Evolutionary conservation across 139 green algal genomes (phyloP).

Genomic region (Picochlorum sp.): DNA sequence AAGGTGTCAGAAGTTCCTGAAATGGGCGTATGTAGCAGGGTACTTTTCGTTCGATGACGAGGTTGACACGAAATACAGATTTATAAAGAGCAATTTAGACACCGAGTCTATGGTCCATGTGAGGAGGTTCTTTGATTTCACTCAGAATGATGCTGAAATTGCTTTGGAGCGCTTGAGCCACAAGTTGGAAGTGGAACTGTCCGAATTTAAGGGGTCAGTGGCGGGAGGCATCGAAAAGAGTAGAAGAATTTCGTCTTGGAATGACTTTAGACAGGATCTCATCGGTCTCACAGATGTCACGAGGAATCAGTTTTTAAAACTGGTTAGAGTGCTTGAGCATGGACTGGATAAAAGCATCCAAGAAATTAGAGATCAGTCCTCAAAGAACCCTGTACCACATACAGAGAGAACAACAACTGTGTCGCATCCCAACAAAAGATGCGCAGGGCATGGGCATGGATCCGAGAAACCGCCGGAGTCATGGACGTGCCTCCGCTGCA

Average conservation of each 20-base stretch:
- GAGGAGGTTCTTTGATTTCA: slow-evolving; percentile 87
- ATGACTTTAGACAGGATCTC: slow-evolving; percentile 65
- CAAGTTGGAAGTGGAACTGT: slow-evolving; percentile 61
- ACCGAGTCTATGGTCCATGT: slow-evolving; percentile 17
- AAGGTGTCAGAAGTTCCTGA: slow-evolving; percentile 91
- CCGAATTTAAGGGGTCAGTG: slow-evolving; percentile 17
- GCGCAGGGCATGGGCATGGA: too few relatives aligned
- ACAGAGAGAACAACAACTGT: too few relatives aligned
- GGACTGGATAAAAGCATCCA: slow-evolving; percentile 9
- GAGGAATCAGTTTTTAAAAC: slow-evolving; percentile 76
- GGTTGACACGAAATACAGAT: slow-evolving; percentile 5
- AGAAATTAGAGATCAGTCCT: not conserved
- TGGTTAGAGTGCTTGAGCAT: slow-evolving; percentile 44
- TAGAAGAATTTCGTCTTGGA: slow-evolving; percentile 8
- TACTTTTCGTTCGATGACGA: slow-evolving; percentile 78
- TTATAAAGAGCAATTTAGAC: not conserved
- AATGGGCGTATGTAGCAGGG: slow-evolving; percentile 95
- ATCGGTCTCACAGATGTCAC: slow-evolving; percentile 87
- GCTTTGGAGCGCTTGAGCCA: slow-evolving; percentile 75
- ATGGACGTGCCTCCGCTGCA: too few relatives aligned
- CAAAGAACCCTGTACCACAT: not conserved
- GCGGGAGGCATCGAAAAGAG: not conserved
- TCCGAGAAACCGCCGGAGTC: too few relatives aligned
- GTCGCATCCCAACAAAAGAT: too few relatives aligned
- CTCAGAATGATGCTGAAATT: slow-evolving; percentile 71